Evolutionary conservation across 75 land plant genomes (phyloP).

Genomic region (Picea sitchensis): DNA sequence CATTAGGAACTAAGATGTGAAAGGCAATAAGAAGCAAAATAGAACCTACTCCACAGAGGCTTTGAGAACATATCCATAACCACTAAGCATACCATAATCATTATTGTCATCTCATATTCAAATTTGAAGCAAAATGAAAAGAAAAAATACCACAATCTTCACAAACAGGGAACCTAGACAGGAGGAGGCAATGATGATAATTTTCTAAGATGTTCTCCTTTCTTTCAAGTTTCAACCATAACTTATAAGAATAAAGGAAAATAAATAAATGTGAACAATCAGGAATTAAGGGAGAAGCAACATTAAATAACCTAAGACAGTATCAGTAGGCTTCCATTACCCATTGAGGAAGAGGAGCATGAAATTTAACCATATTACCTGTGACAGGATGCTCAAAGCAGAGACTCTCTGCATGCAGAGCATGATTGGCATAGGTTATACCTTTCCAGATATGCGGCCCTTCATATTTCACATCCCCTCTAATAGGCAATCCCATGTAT

Average conservation of each 20-base stretch:
- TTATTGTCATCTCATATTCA: not conserved
- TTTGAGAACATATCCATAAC: not conserved
- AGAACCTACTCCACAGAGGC: no score
- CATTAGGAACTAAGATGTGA: not conserved
- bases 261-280: not conserved
- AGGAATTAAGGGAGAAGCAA: not conserved
- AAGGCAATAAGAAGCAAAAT: not conserved
- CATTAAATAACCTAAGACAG: not conserved
- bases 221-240: not conserved
- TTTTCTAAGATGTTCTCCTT: conserved; percentile 1
- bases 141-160: not conserved
- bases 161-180: not conserved
- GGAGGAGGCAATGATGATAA: not conserved
- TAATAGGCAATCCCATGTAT: conserved; percentile 75
- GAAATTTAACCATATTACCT: conserved; percentile 24
- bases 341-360: conserved; percentile 69
- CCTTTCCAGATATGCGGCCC: conserved; percentile 80
- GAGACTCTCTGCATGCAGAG: conserved; percentile 89
- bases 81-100: not conserved
- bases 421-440: conserved; percentile 48
- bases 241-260: not conserved
- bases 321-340: conserved; percentile 19
- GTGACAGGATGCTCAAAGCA: conserved; percentile 87
- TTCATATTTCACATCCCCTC: conserved; percentile 94
- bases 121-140: not conserved